phyloP scores from a whole-genome alignment of 306 rosid genomes.

The Mimosa bimucronata region DNA sequence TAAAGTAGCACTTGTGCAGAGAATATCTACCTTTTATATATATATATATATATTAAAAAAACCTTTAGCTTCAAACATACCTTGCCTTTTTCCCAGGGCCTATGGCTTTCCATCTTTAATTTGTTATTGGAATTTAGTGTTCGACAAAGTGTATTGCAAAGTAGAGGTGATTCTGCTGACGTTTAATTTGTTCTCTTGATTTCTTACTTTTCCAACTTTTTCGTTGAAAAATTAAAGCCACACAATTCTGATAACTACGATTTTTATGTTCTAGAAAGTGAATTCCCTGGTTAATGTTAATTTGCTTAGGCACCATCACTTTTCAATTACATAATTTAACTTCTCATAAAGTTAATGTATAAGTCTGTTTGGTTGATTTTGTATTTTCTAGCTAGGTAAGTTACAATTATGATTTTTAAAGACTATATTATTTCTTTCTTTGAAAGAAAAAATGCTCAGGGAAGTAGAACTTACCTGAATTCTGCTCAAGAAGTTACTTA shows the following conservation, averaged over 20 bases:
- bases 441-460: too few relatives aligned
- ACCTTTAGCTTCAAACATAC: neutral
- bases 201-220: neutral
- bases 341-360: too few relatives aligned
- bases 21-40: constrained; percentile 58
- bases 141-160: constrained; percentile 43
- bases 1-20: constrained; percentile 52
- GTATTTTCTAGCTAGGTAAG: too few relatives aligned
- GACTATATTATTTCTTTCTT: too few relatives aligned
- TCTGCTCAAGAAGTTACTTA: too few relatives aligned
- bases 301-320: neutral
- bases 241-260: constrained; percentile 38
- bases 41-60: neutral
- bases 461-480: too few relatives aligned
- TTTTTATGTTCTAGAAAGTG: constrained; percentile 27
- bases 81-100: constrained; percentile 24
- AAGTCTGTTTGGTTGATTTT: too few relatives aligned
- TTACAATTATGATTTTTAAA: too few relatives aligned
- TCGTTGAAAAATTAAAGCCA: constrained; percentile 15
- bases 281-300: neutral
- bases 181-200: constrained; percentile 29
- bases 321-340: too few relatives aligned
- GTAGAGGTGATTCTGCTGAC: constrained; percentile 46
- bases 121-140: neutral
- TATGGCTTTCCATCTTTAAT: neutral